Percentiles rank a stretch among this genome's conserved stretches.
phyloP scores from a whole-genome alignment of 495 filamentous ascomycete species.

The Poronia punctata region DNA sequence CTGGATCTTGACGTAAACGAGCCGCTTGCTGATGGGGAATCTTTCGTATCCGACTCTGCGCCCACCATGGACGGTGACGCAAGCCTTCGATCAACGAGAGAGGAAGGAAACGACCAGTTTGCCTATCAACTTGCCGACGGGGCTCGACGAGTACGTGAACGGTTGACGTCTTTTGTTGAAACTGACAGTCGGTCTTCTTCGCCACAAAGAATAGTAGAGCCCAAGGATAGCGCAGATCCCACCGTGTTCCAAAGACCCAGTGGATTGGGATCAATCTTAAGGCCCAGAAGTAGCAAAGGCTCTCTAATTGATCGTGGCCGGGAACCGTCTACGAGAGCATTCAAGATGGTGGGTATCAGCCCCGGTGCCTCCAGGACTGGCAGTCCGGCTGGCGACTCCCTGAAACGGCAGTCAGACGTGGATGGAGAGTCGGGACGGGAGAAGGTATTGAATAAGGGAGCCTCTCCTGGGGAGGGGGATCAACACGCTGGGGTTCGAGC shows the following conservation, averaged over 20 bases:
- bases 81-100: slow-evolving; percentile 39
- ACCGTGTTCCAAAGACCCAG: slow-evolving; percentile 40
- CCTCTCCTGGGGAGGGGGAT: slow-evolving; percentile 11
- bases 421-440: slow-evolving; percentile 9
- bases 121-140: slow-evolving; percentile 71
- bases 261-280: slow-evolving; percentile 57
- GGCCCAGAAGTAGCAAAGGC: slow-evolving; percentile 58
- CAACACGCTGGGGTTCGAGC: slow-evolving; percentile 37
- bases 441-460: slow-evolving; percentile 21
- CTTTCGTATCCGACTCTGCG: slow-evolving; percentile 36
- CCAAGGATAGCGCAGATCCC: slow-evolving; percentile 32
- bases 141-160: slow-evolving; percentile 72
- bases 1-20: slow-evolving; percentile 24
- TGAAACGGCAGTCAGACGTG: slow-evolving; percentile 36
- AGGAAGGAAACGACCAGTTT: slow-evolving; percentile 71
- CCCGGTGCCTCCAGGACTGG: slow-evolving; percentile 46
- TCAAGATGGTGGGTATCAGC: slow-evolving; percentile 66
- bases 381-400: slow-evolving; percentile 38
- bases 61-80: slow-evolving; percentile 51
- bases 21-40: slow-evolving; percentile 18
- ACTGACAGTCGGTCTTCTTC: slow-evolving; percentile 51
- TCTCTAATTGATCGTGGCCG: slow-evolving; percentile 45
- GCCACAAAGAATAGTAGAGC: slow-evolving; percentile 38
- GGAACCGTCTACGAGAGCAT: slow-evolving; percentile 48
- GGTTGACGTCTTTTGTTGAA: slow-evolving; percentile 65